Evolutionary conservation across 2,329 filamentous ascomycete genomes (phyloP).

Genomic region (Aureobasidium zeae): DNA sequence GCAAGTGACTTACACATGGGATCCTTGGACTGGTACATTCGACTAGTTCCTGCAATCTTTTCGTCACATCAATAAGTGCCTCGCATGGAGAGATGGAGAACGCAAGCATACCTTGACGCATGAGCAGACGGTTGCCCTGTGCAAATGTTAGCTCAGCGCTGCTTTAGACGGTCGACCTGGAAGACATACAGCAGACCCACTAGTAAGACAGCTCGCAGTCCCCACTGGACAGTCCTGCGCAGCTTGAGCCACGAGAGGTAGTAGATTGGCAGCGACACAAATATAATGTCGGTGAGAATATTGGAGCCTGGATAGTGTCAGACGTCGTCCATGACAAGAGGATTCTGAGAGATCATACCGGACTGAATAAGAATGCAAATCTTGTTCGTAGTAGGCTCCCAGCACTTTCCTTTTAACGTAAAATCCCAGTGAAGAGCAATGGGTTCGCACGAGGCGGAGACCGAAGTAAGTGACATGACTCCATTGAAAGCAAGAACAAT

Average conservation of each 20-base stretch:
- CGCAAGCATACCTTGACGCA: too few species aligned
- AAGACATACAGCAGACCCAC: slow-evolving; percentile 17
- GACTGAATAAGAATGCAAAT: slow-evolving; percentile 15
- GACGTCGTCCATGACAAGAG: not conserved
- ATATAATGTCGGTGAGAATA: slow-evolving; percentile 17
- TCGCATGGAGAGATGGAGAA: too few species aligned
- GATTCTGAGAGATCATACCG: not conserved
- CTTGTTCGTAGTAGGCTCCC: slow-evolving; percentile 11
- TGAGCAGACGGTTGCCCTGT: slow-evolving; percentile 17
- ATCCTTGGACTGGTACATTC: slow-evolving; percentile 14
- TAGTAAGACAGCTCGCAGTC: slow-evolving; percentile 15
- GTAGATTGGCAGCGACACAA: slow-evolving; percentile 13
- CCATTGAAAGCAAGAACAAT: slow-evolving; percentile 15
- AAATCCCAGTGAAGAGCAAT: slow-evolving; percentile 16
- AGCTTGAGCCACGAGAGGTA: slow-evolving; percentile 18
- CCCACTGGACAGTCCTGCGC: slow-evolving; percentile 16
- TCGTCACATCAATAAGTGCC: too few species aligned
- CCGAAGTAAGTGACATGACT: slow-evolving; percentile 9
- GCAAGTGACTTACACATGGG: slow-evolving; percentile 7
- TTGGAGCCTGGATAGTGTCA: slow-evolving; percentile 12
- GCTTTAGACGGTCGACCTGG: rapidly evolving
- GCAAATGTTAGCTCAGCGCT: not conserved
- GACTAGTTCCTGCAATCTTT: slow-evolving; percentile 15
- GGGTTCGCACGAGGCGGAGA: slow-evolving; percentile 13
- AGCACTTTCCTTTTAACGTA: slow-evolving; percentile 14